phyloP scores from a whole-genome alignment of 495 filamentous ascomycete genomes.

The Usnea hakonensis region DNA sequence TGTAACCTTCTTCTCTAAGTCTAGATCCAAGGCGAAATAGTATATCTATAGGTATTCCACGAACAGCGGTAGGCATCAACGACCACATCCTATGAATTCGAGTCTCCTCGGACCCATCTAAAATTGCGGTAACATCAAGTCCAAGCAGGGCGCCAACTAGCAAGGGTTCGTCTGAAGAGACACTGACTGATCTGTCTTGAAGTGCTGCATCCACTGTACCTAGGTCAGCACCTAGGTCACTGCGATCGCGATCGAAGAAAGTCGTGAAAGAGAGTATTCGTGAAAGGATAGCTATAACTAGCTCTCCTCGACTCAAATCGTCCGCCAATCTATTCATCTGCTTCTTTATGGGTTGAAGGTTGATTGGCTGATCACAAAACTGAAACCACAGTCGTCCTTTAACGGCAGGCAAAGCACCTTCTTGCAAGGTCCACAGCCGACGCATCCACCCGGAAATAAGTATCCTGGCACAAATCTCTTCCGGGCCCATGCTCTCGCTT shows the following conservation, averaged over 20 bases:
- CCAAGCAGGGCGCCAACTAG: conserved; percentile 4
- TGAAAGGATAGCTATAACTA: neutral
- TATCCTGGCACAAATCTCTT: conserved; percentile 9
- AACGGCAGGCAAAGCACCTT: conserved; percentile 7
- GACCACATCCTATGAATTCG: conserved; percentile 13
- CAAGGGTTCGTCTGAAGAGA: conserved; percentile 1
- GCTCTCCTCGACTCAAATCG: neutral
- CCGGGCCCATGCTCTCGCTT: neutral
- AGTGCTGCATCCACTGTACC: conserved; percentile 1
- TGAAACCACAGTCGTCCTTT: conserved; percentile 8
- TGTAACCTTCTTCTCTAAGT: conserved; percentile 7
- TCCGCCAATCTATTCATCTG: neutral
- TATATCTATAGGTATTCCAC: conserved; percentile 11
- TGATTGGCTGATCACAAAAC: conserved; percentile 1
- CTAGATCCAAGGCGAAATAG: conserved; percentile 12
- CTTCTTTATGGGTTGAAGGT: neutral
- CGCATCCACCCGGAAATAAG: conserved; percentile 9
- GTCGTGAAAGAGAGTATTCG: neutral
- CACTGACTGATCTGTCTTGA: conserved; percentile 10
- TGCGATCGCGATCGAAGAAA: neutral
- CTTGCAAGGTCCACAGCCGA: conserved; percentile 19
- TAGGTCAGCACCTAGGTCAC: conserved; percentile 1
- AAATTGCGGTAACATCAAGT: conserved; percentile 2
- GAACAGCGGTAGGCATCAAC: conserved; percentile 7
- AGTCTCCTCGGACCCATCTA: neutral